Percentiles rank a stretch among this genome's conserved stretches.
phyloP scores from a whole-genome alignment of 345 rosid genomes.

The Passiflora organensis region DNA sequence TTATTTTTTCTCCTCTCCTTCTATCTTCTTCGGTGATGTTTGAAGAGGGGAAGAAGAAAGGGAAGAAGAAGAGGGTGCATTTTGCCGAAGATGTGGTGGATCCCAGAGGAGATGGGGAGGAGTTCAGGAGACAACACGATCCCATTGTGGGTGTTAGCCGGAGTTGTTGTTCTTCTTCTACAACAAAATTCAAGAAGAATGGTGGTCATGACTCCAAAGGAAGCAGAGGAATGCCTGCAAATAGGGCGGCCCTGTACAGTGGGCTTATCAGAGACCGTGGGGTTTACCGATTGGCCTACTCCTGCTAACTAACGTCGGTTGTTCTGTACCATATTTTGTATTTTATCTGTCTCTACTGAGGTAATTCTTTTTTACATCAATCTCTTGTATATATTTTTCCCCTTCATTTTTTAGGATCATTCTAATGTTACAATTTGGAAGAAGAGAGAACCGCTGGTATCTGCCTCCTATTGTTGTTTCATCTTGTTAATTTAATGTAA shows the following conservation, averaged over 20 bases:
- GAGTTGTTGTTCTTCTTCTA: slow-evolving; percentile 9
- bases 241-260: slow-evolving; percentile 59
- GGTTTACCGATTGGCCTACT: slow-evolving; percentile 41
- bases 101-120: slow-evolving; percentile 43
- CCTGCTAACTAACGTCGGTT: slow-evolving; percentile 16
- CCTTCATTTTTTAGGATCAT: too few relatives aligned
- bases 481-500: too few relatives aligned
- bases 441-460: too few relatives aligned
- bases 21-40: background rate
- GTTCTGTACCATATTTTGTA: too few relatives aligned
- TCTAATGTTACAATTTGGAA: too few relatives aligned
- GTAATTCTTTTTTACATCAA: too few relatives aligned
- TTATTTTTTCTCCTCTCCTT: too few relatives aligned
- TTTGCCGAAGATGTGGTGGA: slow-evolving; percentile 58
- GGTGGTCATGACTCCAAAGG: slow-evolving; percentile 1
- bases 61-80: slow-evolving; percentile 42
- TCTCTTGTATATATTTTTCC: too few relatives aligned
- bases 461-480: too few relatives aligned
- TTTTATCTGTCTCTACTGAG: too few relatives aligned
- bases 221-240: slow-evolving; percentile 56
- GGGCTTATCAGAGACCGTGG: slow-evolving; percentile 62
- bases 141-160: background rate
- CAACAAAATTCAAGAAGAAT: slow-evolving; percentile 12
- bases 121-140: slow-evolving; percentile 34
- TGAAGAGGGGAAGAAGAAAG: slow-evolving; percentile 34